These are phyloP conservation scores for Spencermartinsiella ligniputridi DNA, from an alignment of 1,139 yeast species.

Conservation along the genomic window DNA sequence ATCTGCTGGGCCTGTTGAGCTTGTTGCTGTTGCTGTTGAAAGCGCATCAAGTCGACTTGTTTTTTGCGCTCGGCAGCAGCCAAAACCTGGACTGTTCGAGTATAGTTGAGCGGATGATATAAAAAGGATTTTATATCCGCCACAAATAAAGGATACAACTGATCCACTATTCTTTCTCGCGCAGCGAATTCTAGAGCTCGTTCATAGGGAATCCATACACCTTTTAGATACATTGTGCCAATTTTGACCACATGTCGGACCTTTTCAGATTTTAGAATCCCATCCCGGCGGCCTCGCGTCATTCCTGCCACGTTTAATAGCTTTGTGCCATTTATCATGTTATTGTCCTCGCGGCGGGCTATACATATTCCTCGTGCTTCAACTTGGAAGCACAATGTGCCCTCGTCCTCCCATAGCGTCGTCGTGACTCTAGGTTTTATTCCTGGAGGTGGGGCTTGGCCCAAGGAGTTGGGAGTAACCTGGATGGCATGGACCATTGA, in stretches of 20 bases:
- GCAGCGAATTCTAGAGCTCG: constrained; percentile 86
- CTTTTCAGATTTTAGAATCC: constrained; percentile 76
- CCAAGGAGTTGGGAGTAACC: constrained; percentile 25
- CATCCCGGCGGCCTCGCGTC: constrained; percentile 93
- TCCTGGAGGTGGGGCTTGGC: constrained; percentile 48
- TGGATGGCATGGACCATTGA: constrained; percentile 28
- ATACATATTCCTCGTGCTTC: constrained; percentile 87
- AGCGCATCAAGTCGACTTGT: constrained; percentile 24
- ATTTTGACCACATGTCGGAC: constrained; percentile 86
- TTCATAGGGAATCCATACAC: constrained; percentile 96
- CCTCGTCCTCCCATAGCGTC: constrained; percentile 95
- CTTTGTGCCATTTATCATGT: constrained; percentile 92
- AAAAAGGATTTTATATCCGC: constrained; percentile 59
- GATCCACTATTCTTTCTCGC: constrained; percentile 76
- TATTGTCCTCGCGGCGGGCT: constrained; percentile 86
- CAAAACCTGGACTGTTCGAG: constrained; percentile 36
- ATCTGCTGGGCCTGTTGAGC: constrained; percentile 15
- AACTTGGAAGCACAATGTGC: constrained; percentile 88
- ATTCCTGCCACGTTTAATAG: constrained; percentile 83
- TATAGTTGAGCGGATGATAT: constrained; percentile 31
- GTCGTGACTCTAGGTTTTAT: constrained; percentile 82
- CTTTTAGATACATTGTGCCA: constrained; percentile 93
- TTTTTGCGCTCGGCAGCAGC: constrained; percentile 35
- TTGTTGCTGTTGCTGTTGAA: constrained; percentile 16
- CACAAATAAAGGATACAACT: constrained; percentile 80